Evolutionary conservation across 2,329 filamentous ascomycete species (phyloP).

Genomic region (Ophiostoma montium): DNA sequence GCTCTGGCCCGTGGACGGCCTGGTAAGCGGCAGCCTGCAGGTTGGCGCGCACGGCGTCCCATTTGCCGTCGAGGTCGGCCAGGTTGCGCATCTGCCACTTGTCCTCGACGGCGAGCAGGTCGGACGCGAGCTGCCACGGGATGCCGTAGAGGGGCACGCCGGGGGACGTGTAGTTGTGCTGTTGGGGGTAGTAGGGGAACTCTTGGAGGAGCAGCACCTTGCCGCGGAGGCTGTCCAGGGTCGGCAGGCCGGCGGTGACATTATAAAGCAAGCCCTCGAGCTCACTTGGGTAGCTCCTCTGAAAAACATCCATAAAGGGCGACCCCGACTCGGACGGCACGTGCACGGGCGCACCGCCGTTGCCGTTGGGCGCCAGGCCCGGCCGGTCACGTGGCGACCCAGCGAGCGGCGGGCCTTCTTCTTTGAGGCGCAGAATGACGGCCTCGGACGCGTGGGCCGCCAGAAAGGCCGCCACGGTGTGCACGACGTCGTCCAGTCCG

Average conservation of each 20-base stretch:
- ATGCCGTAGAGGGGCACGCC: constrained; percentile 23
- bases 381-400: constrained; percentile 7
- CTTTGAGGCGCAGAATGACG: constrained; percentile 36
- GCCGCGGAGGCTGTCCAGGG: constrained; percentile 30
- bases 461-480: constrained; percentile 31
- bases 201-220: constrained; percentile 34
- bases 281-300: constrained; percentile 25
- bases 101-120: constrained; percentile 33
- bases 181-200: constrained; percentile 20
- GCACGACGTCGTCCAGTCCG: constrained; percentile 28
- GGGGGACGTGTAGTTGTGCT: neutral
- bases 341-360: neutral
- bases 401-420: constrained; percentile 27
- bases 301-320: constrained; percentile 32
- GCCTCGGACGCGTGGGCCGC: constrained; percentile 29
- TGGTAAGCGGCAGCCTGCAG: constrained; percentile 23
- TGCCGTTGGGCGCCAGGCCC: neutral
- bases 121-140: constrained; percentile 26
- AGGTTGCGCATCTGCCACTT: constrained; percentile 30
- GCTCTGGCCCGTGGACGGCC: no score
- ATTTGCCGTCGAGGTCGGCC: constrained; percentile 31
- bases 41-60: constrained; percentile 27
- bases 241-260: constrained; percentile 21
- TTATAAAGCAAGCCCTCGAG: constrained; percentile 22
- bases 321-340: neutral